These are phyloP conservation scores for Fusarium oligoseptatum DNA, from an alignment of 2,329 filamentous ascomycete genomes.

Conservation along the genomic window DNA sequence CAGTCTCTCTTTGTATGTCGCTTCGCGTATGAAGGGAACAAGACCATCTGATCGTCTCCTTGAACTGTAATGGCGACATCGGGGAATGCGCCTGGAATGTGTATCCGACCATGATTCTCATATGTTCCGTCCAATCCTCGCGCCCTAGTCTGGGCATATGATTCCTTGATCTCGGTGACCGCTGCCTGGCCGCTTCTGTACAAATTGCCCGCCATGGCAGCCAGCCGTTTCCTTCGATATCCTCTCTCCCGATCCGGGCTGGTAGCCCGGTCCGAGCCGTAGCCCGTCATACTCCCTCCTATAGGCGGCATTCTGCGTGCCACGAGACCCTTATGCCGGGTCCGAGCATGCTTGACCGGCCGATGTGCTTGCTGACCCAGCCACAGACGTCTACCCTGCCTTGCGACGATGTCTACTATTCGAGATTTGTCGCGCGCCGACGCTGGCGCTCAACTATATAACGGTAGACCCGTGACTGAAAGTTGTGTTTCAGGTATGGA, in stretches of 20 bases:
- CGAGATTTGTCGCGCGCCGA: conserved; percentile 63
- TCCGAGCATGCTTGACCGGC: conserved; percentile 50
- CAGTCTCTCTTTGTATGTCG: conserved; percentile 70
- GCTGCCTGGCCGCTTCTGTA: conserved; percentile 70
- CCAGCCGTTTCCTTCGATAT: conserved; percentile 82
- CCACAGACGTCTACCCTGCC: conserved; percentile 61
- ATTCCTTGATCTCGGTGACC: conserved; percentile 70
- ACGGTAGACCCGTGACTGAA: conserved; percentile 83
- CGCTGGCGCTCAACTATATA: conserved; percentile 77
- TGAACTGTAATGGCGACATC: conserved; percentile 84
- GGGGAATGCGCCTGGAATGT: conserved; percentile 83
- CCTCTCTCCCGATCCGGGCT: conserved; percentile 69
- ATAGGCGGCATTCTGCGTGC: conserved; percentile 48
- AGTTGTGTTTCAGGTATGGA: conserved; percentile 75
- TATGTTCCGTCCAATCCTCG: conserved; percentile 47
- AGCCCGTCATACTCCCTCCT: conserved; percentile 43
- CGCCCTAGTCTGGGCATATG: conserved; percentile 67
- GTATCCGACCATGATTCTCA: conserved; percentile 49
- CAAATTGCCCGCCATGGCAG: conserved; percentile 70
- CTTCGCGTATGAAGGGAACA: conserved; percentile 95
- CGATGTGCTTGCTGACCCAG: conserved; percentile 53
- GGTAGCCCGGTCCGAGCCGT: conserved; percentile 48
- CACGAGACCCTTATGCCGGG: conserved; percentile 48
- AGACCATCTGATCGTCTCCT: conserved; percentile 90
- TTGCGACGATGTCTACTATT: conserved; percentile 58